Evolutionary conservation across 345 rosid genomes (phyloP).

Genomic region (Triadica sebifera): DNA sequence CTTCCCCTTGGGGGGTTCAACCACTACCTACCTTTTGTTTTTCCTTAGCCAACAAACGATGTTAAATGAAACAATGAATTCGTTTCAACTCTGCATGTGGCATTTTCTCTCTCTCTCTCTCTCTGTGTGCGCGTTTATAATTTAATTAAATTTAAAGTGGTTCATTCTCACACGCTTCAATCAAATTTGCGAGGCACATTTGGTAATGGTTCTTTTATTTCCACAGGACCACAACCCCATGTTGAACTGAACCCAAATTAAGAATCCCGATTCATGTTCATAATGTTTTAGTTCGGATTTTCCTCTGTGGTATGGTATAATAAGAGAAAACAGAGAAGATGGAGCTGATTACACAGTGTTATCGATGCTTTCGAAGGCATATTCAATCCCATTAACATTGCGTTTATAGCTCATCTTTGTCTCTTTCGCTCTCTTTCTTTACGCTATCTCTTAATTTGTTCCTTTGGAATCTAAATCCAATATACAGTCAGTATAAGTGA

Average conservation of each 20-base stretch:
- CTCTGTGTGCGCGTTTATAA: slow-evolving; percentile 12
- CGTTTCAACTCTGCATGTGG: too few relatives aligned
- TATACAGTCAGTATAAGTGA: too few relatives aligned
- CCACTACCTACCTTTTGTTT: slow-evolving; percentile 60
- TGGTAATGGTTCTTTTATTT: neutral
- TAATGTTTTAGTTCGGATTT: neutral
- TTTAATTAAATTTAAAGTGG: too few relatives aligned
- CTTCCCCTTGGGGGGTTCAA: slow-evolving; percentile 62
- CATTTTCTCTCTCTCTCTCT: neutral
- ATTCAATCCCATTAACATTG: neutral
- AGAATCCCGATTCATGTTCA: too few relatives aligned
- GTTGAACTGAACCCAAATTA: neutral
- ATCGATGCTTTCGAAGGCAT: slow-evolving; percentile 8
- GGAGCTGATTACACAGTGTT: neutral
- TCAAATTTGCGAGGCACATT: neutral
- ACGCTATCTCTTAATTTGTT: neutral
- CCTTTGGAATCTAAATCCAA: neutral
- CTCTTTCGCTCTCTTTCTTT: slow-evolving; percentile 1
- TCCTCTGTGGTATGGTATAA: neutral
- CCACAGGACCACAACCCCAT: slow-evolving; percentile 13
- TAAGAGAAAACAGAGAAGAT: slow-evolving; percentile 4
- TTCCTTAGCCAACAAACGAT: slow-evolving; percentile 39
- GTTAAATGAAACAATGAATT: slow-evolving; percentile 40
- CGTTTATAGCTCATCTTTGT: neutral
- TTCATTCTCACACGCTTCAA: too few relatives aligned